Evolutionary conservation across 495 filamentous ascomycete genomes (phyloP), one percentile per base, ranked within the genome.

Genomic region (Trichoderma virens): DNA sequence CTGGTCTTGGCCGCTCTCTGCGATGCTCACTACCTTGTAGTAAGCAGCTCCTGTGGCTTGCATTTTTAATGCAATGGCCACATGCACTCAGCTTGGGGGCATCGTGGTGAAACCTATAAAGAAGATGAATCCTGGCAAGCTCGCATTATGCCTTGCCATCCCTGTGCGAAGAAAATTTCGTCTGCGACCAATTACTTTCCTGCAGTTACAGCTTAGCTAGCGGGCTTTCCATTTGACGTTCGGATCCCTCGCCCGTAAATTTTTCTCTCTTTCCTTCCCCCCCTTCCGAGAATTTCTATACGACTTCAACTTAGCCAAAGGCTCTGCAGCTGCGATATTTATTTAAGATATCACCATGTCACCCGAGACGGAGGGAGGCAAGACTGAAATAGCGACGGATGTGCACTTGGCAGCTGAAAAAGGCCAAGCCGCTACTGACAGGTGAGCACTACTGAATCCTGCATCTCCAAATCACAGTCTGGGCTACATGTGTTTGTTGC

Each of bases 341-440:
- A 18, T 8, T n/a, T 23, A n/a, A 23, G 20, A 47, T 35, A 11
- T 35, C 32, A 35, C 4, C 5, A 47, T 45, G 43, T n/a, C 43
- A n/a, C 43, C n/a, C 43, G n/a, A 47, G n/a, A 47, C 18, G 18
- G n/a, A 47, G 5, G n/a, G n/a, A n/a, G n/a, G 8, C 5, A 47
- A 47, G 18, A 18, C n/a, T 18, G 18, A 47, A 47, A 20, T 47
- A 18, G 8, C n/a, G n/a, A 47, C 43, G 5, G 43, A 47, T 23
- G 43, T 60, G 25, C 56, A 28, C 28, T 13, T 30, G 31, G 60
- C 60, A 11, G 63, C 63, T 28, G 51, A 65, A 38, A 59, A 28
- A 0, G 83, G 83, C n/a, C 75, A 80, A 59, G 74, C 73, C 2
- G 83, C 82, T 3, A 86, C 83, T 0, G 82, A 86, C 66, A 76